Conservation (phyloP, 2,329 filamentous ascomycete genomes). For the Fusarium zealandicum region DNA sequence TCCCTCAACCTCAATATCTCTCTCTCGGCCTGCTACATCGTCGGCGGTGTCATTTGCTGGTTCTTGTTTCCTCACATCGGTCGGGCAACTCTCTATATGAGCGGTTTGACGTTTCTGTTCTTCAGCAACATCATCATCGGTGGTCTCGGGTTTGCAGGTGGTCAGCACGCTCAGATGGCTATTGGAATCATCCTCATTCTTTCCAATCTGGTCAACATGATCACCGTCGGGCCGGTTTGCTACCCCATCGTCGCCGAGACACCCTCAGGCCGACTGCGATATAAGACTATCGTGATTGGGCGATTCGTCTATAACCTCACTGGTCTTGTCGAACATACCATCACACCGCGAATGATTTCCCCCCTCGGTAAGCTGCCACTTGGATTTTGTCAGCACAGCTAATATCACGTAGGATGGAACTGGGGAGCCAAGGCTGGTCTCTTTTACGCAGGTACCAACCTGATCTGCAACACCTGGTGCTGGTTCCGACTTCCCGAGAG, state of each 20-base stretch:
- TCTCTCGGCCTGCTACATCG: conserved; percentile 50
- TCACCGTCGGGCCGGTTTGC: conserved; percentile 47
- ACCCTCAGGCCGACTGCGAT: conserved; percentile 52
- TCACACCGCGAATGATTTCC: conserved; percentile 46
- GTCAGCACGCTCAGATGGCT: conserved; percentile 14
- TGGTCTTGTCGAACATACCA: conserved; percentile 50
- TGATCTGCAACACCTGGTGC: conserved; percentile 50
- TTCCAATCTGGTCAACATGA: conserved; percentile 45
- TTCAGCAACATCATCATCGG: conserved; percentile 42
- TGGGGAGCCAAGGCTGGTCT: conserved; percentile 51
- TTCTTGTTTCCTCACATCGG: conserved; percentile 50
- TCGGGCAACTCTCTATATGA: conserved; percentile 51
- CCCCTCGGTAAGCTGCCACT: conserved; percentile 17
- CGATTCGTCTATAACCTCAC: conserved; percentile 53
- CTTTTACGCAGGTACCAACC: conserved; percentile 43
- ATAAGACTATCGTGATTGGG: conserved; percentile 55
- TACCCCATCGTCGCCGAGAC: conserved; percentile 51
- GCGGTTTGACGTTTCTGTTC: conserved; percentile 50
- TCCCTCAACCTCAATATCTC: conserved; percentile 51
- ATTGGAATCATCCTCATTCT: conserved; percentile 40
- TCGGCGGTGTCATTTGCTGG: conserved; percentile 51
- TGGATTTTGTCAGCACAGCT: too few species aligned
- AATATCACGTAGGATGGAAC: conserved; percentile 23
- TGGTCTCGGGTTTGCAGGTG: conserved; percentile 12
- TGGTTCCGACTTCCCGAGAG: conserved; percentile 44